phyloP scores from a whole-genome alignment of 352 stramenopile species.

The Pythium biforme region DNA sequence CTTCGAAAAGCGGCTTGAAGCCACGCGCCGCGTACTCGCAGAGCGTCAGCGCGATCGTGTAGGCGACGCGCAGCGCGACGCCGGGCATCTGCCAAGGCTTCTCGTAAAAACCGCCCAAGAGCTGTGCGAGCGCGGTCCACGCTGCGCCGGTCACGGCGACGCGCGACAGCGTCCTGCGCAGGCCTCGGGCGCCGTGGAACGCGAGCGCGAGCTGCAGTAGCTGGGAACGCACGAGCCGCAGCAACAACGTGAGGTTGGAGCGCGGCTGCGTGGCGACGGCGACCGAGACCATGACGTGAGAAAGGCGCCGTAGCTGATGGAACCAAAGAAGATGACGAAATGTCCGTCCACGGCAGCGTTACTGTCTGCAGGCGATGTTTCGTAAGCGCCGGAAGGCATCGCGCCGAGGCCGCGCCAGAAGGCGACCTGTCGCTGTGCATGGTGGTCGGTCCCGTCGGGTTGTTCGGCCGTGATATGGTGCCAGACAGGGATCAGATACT shows the following conservation, averaged over 20 bases:
- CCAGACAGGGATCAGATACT: no score
- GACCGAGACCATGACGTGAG: neutral
- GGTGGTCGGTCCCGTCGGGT: no score
- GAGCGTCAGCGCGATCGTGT: neutral
- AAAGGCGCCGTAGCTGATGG: no score
- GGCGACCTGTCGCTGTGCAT: no score
- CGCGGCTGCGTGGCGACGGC: neutral
- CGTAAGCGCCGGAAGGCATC: no score
- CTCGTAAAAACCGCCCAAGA: neutral
- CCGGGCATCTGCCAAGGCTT: neutral
- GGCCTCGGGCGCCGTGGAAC: neutral
- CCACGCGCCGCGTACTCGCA: slow-evolving; percentile 8
- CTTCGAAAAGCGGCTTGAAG: slow-evolving; percentile 13
- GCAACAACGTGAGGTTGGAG: neutral
- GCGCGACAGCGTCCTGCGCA: neutral
- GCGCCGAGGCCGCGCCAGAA: no score
- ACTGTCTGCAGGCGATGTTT: no score
- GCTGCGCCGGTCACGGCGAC: neutral
- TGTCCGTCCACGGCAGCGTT: no score
- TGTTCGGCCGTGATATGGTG: no score
- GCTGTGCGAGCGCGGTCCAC: neutral
- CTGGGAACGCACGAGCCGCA: neutral
- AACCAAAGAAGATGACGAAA: no score
- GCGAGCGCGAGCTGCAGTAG: slow-evolving; percentile 1
- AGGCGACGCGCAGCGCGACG: neutral